Evolutionary conservation across 441 rosid species (phyloP), one percentile per base, ranked within the genome.

Genomic region (Flueggea neowawraea): DNA sequence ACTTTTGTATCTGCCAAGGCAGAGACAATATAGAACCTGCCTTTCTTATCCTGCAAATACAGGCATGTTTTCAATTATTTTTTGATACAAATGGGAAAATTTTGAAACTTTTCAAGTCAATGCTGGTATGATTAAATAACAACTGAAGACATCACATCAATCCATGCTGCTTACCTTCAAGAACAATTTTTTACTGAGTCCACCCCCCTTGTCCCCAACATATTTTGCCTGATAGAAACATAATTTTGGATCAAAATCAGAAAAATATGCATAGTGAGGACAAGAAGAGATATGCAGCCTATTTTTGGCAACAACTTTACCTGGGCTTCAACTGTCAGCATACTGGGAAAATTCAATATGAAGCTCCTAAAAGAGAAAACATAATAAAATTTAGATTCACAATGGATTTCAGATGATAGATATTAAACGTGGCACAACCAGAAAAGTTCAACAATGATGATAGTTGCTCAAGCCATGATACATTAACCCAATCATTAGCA

Each of bases 291-390:
- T n/a, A 36, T 9, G 64, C 49, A 70, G 55, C 31, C 57, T 16
- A 63, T 55, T 15, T 41, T 43, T 16, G 13, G 4, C 28, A 31
- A 12, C 2, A 64, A 13, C 31, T 50, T 63, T 71, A 86, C 95
- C 95, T 88, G 95, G 14, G 75, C 91, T 73, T 85, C 97, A 3
- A 87, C 97, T 0, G 95, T 94, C 85, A 88, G 59, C 95, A 67
- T 79, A 88, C 78, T 75, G 78, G 49, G 73, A 63, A 78, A 84
- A 85, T 56, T 83, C 82, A 73, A 94, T 80, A 74, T 75, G 71
- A 67, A 94, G 96, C 64, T 85, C 95, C 98, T 94, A 75, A 47
- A 5, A 36, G 41, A 36, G 41, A 5, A 47, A 47, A 14, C 3
- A 4, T 87, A 76, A 22, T 22, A 22, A 22, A 22, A 22, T 22